Evolutionary conservation across 371 early-diverging fungal species (phyloP), one percentile per base, ranked within the genome.

Genomic region (Rhizopus microsporus): DNA sequence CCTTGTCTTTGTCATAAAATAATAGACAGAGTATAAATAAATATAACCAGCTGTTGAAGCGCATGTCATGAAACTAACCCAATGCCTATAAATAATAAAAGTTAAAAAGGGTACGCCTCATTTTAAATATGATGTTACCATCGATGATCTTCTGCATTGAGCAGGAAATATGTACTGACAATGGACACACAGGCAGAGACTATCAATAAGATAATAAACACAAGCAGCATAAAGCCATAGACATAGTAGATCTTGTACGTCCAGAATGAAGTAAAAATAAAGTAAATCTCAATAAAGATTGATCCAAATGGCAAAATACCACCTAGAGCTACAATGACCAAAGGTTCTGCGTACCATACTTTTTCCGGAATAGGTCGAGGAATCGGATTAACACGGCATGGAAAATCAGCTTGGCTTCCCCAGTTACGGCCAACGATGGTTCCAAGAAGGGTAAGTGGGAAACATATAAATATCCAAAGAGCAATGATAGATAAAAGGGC

Each of bases 271-370:
- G 91, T 84, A 68, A 92, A 91, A 57, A 94, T 74, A 61, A 90
- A 94, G 63, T 91, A 92, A 54, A 92, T 83, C 77, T 94, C 94
- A 64, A 94, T 90, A 65, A 93, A 94, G 54, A 93, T 88, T 0
- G 89, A 84, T 0, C 79, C 89, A 68, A 94, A 94, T 0, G 92
- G 94, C n/a, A 94, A 70, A 15, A 94, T 63, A 33, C 93, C 93
- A 12, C 87, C 87, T n/a, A 83, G 39, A 0, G 78, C 69, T 43
- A 84, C 84, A 57, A 91, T 76, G 3, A 83, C 71, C 51, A 77
- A 54, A 0, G 89, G 89, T 43, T 89, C 87, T 5, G 81, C 67
- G 51, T 87, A 90, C 88, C 89, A 91, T 7, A 77, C 60, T 54
- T 87, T 87, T 49, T 91, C 91, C 13, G 92, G 92, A 39, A 92